Conservation (phyloP, 2,329 filamentous ascomycete species). For the Hypomyces rosellus region DNA sequence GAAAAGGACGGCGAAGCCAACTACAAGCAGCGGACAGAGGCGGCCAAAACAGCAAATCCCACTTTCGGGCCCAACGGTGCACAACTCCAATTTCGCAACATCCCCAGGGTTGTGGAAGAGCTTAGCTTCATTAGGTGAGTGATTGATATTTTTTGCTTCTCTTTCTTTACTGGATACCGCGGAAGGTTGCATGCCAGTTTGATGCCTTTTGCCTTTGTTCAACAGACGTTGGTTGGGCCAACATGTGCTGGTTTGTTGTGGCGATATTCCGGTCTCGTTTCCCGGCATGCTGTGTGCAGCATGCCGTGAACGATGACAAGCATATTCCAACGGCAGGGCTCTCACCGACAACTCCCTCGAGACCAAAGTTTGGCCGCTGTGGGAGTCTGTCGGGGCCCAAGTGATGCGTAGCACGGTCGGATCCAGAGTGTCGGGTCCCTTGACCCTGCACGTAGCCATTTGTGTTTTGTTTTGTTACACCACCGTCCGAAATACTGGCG, state of each 20-base stretch:
- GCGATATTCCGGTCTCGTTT: background rate
- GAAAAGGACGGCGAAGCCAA: conserved; percentile 40
- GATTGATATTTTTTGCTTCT: background rate
- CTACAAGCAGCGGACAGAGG: conserved; percentile 55
- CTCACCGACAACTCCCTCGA: background rate
- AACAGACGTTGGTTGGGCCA: too few species aligned
- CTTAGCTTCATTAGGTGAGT: conserved; percentile 68
- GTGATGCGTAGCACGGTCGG: conserved; percentile 2
- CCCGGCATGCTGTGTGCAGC: background rate
- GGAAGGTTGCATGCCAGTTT: too few species aligned
- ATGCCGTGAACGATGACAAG: background rate
- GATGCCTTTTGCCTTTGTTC: too few species aligned
- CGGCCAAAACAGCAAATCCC: conserved; percentile 53
- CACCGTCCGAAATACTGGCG: conserved; percentile 1
- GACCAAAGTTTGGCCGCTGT: too few species aligned
- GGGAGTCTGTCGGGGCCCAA: background rate
- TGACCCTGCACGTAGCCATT: background rate
- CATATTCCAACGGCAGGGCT: background rate
- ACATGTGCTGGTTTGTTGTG: too few species aligned
- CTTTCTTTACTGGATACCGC: background rate
- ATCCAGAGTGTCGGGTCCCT: conserved; percentile 9
- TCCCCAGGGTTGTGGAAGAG: conserved; percentile 57
- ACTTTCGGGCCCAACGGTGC: conserved; percentile 51
- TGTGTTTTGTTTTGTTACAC: background rate
- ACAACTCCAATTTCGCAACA: conserved; percentile 51